Evolutionary conservation across 805 yeast species (phyloP).

Genomic region (Monosporozyma aerobia): DNA sequence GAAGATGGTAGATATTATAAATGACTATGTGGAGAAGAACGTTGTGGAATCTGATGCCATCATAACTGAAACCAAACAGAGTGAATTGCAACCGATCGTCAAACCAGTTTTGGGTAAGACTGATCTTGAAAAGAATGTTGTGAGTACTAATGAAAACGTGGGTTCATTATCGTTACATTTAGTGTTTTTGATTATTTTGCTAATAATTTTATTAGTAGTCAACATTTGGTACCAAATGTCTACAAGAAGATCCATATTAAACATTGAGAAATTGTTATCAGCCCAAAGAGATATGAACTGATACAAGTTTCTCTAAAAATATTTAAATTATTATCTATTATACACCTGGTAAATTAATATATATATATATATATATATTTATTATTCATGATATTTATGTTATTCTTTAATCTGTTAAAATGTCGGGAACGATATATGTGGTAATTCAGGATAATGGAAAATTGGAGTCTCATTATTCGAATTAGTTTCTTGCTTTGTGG

Average conservation of each 20-base stretch:
- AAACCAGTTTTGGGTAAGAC: neutral
- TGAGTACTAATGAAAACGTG: neutral
- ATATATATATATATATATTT: neutral
- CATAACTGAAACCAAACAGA: neutral
- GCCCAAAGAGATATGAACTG: neutral
- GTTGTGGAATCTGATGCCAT: conserved; percentile 2
- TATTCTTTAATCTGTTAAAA: conserved; percentile 4
- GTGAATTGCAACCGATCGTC: neutral
- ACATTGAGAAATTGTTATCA: conserved; percentile 1
- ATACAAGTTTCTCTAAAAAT: neutral
- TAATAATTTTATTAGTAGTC: conserved; percentile 1
- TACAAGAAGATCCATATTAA: neutral
- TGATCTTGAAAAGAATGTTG: neutral
- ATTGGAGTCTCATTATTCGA: neutral
- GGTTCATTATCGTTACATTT: neutral
- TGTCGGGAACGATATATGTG: conserved; percentile 16
- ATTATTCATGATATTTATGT: neutral
- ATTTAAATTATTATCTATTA: neutral
- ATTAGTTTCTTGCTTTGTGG: neutral
- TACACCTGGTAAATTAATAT: neutral
- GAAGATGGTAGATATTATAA: conserved; percentile 31
- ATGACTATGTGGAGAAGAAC: conserved; percentile 18
- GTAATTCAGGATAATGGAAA: conserved; percentile 22
- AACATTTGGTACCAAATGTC: conserved; percentile 2
- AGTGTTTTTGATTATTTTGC: neutral